Evolutionary conservation across 176 grass and related monocot species (phyloP), one percentile per base, ranked within the genome.

Genomic region (Eragrostis nindensis): DNA sequence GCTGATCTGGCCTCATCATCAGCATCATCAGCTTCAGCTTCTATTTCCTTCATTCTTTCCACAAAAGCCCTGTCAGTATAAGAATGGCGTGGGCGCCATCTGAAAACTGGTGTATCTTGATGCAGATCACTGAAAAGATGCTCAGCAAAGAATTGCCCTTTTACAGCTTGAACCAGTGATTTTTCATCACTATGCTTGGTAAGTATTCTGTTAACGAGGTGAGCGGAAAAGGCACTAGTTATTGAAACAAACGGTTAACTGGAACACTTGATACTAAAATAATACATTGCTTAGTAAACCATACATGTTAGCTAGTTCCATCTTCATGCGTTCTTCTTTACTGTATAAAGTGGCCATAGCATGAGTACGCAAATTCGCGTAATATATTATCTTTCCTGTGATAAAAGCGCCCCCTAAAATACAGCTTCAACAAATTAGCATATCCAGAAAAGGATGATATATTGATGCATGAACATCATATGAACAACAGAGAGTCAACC

Each of bases 71-170:
- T 52, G 66, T 92, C 93, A 48, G 66, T 39, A 57, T 90, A 90
- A 4, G 30, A 32, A 88, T 86, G 72, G 29, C 93, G 85, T 66
- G 25, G 66, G 69, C 26, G 76, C 85, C 93, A 96, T 26, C 82
- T 87, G 77, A 86, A 78, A 76, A 82, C 24, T 24, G 76, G 55
- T 29, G 52, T 87, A 82, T 86, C 87, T 79, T 83, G 74, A 88
- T 96, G 65, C 60, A 86, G 60, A 73, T 96, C 93, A 65, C 17
- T 83, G 57, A 81, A 92, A 29, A 96, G 75, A 81, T 75, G 83
- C 82, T 96, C 93, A 17, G 85, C 80, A 77, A 88, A 90, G 69
- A 81, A 92, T 53, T 92, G 75, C 27, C 80, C 81, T 17, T 83
- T 84, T 50, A 96, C 79, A 54, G 87, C 82, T 83, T 74, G 57